A percentile compares a stretch with the other conserved stretches of the same genome.
Conservation (phyloP, 495 filamentous ascomycete species). For the Hypoxylon trugodes region DNA sequence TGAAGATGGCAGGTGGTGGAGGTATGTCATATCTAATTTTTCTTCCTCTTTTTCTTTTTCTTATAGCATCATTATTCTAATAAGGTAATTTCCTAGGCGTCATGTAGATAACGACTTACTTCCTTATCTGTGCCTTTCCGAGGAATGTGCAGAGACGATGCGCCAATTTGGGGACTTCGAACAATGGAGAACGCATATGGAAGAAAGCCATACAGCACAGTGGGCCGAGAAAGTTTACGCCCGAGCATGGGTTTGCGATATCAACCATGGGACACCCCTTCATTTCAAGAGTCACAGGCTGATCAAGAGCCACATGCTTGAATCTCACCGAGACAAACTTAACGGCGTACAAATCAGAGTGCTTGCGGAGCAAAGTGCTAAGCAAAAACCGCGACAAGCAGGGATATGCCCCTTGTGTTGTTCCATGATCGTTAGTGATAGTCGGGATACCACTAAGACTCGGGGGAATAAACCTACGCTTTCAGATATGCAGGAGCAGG, state of each 20-base stretch:
- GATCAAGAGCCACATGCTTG: background rate
- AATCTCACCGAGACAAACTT: background rate
- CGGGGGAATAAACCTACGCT: background rate
- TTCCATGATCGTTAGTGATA: background rate
- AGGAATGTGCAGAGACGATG: background rate
- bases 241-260: background rate
- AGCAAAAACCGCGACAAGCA: background rate
- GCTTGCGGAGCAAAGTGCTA: background rate
- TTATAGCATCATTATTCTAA: background rate
- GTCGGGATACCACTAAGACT: background rate
- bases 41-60: too few relatives aligned
- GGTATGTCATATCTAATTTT: background rate
- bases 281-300: background rate
- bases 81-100: background rate
- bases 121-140: background rate
- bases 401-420: background rate
- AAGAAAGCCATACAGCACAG: background rate
- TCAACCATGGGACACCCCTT: background rate
- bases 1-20: background rate
- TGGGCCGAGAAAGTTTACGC: constrained; percentile 1
- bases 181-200: constrained; percentile 1
- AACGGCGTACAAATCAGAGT: background rate
- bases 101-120: background rate
- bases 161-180: background rate
- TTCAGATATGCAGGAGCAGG: background rate